Evolutionary conservation across 345 rosid species (phyloP), one percentile per base, ranked within the genome.

Genomic region (Ceriops decandra): DNA sequence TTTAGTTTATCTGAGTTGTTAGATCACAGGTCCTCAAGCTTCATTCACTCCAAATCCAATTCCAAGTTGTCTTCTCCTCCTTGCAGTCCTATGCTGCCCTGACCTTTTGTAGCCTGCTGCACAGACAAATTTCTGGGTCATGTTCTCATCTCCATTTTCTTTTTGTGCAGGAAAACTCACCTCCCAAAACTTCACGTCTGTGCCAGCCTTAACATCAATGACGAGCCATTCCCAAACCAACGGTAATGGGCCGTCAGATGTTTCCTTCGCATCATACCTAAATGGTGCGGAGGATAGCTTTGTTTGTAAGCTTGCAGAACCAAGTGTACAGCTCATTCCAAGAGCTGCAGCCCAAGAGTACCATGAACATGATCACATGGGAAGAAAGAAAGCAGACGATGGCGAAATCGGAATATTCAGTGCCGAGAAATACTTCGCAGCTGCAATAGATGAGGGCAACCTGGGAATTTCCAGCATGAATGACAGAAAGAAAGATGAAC

Each of bases 361-460:
- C 2, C 19, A 79, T 22, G 58, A 67, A 33, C 64, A 66, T 63
- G 52, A 52, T 36, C 70, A 6, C 63, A 60, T 69, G 71, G 74
- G 36, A 26, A 64, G 58, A 22, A 75, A 72, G 76, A 79, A 84
- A 76, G 79, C 78, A 69, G 86, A 82, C 30, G 92, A 86, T 57
- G 76, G 81, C 69, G 98, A 88, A 72, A 86, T 92, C 32, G 88
- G 92, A 64, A 87, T 92, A 38, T 92, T 92, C 30, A 79, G 87
- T 64, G 98, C 98, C 27, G 98, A 92, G 75, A 92, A 83, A 63
- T 92, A 92, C 68, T 92, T 92, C 78, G 86, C 82, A 38, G 92
- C 90, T 66, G 81, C 63, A 31, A 83, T 77, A 31, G 93, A 87
- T 64, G 74, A 32, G 5, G 77, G 74, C 52, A 72, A 79, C 67